Conservation (phyloP, 1,139 yeast genomes). For the Nakaseomyces sp. region DNA sequence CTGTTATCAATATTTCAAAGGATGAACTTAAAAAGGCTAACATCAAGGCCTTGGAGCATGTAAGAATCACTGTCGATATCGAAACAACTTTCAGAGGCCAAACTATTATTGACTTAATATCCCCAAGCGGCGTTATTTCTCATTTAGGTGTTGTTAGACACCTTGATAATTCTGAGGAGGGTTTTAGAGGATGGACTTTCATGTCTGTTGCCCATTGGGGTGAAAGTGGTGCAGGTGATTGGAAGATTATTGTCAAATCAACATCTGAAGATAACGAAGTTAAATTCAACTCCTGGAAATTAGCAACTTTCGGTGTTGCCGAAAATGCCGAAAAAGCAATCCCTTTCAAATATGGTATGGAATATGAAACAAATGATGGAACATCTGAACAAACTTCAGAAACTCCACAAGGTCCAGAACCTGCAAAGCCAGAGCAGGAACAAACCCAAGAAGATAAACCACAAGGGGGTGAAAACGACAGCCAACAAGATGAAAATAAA, state of each 20-base stretch:
- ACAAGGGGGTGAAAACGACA: neutral
- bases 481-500: neutral
- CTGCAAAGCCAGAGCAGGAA: neutral
- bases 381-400: neutral
- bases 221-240: conserved; percentile 69
- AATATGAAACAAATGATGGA: neutral
- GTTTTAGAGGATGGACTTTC: conserved; percentile 80
- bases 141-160: conserved; percentile 66
- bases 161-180: conserved; percentile 47
- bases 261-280: conserved; percentile 38
- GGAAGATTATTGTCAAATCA: conserved; percentile 64
- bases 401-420: neutral
- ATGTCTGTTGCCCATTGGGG: conserved; percentile 99
- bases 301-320: conserved; percentile 76
- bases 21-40: conserved; percentile 48
- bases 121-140: conserved; percentile 71
- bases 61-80: conserved; percentile 71
- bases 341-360: neutral
- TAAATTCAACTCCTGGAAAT: conserved; percentile 58
- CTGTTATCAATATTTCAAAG: conserved; percentile 41
- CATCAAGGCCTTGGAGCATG: conserved; percentile 71
- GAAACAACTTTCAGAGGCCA: conserved; percentile 61
- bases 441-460: neutral
- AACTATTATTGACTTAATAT: conserved; percentile 52
- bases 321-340: conserved; percentile 16